Conservation (phyloP, 164 flowering plant genomes). For the Nymphaea colorata region DNA sequence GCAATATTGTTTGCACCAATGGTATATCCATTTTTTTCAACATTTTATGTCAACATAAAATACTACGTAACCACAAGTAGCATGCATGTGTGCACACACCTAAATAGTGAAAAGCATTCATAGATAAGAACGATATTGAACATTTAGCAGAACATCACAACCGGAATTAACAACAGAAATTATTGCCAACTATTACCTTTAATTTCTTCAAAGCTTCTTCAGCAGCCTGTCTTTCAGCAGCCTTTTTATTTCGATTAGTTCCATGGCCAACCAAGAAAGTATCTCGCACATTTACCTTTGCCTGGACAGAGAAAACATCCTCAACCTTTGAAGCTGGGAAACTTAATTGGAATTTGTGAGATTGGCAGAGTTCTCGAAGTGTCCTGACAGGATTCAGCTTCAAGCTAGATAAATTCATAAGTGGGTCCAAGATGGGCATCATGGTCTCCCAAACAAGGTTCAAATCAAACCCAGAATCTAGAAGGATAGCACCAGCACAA, state of each 20-base stretch:
- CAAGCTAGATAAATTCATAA: conserved; percentile 36
- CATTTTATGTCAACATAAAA: too few species aligned
- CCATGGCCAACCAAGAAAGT: conserved; percentile 20
- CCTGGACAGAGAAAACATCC: conserved; percentile 28
- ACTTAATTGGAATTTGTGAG: conserved; percentile 25
- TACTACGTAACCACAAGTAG: too few species aligned
- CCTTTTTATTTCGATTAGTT: conserved; percentile 36
- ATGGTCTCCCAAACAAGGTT: conserved; percentile 49
- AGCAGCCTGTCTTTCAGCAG: conserved; percentile 49
- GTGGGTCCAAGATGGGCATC: conserved; percentile 52
- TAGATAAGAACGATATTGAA: too few species aligned
- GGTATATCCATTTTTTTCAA: too few species aligned
- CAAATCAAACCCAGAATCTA: conserved; percentile 74
- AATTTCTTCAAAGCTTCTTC: conserved; percentile 19
- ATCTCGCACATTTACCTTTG: conserved; percentile 21
- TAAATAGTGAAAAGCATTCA: not conserved
- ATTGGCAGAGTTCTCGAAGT: conserved; percentile 72
- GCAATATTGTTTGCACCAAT: too few species aligned
- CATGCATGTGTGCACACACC: too few species aligned
- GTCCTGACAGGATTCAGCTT: conserved; percentile 66
- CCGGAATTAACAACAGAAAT: not conserved
- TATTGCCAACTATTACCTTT: conserved; percentile 35
- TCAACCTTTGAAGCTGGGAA: conserved; percentile 19
- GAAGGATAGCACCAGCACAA: conserved; percentile 72
- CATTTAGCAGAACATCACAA: too few species aligned